Percentiles rank a stretch among this genome's conserved stretches.
phyloP scores from a whole-genome alignment of 2,329 filamentous ascomycete genomes.

The Monosporascus sp. region DNA sequence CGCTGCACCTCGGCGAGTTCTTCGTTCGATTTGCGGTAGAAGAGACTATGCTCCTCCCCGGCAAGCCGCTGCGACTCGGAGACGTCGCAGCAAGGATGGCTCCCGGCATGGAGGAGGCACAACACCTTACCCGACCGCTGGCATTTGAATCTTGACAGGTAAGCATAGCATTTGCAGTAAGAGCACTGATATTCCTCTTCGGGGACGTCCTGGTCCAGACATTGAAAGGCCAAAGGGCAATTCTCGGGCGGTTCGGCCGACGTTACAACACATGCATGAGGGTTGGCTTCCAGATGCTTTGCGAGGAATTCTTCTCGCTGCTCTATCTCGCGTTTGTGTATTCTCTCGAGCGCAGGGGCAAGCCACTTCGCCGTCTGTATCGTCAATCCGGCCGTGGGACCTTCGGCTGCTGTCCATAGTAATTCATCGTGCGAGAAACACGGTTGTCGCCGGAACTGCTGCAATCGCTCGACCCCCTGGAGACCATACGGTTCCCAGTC shows the following conservation, averaged over 20 bases:
- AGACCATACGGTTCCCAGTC: conserved; percentile 96
- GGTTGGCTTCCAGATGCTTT: conserved; percentile 52
- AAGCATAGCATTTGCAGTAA: conserved; percentile 89
- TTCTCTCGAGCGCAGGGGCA: conserved; percentile 75
- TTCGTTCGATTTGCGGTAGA: conserved; percentile 72
- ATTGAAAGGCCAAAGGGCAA: conserved; percentile 57
- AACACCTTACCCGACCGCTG: conserved; percentile 73
- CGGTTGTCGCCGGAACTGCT: conserved; percentile 82
- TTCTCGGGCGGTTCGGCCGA: conserved; percentile 41
- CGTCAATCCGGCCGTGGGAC: conserved; percentile 59
- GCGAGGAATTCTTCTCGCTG: conserved; percentile 64
- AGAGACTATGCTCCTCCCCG: conserved; percentile 66
- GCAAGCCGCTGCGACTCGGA: conserved; percentile 61
- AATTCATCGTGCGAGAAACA: conserved; percentile 98
- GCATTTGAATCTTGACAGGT: conserved; percentile 86
- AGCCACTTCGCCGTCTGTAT: conserved; percentile 97
- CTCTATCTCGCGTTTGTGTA: conserved; percentile 66
- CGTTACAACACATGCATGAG: conserved; percentile 50
- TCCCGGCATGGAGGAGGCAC: conserved; percentile 78
- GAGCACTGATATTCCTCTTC: conserved; percentile 92
- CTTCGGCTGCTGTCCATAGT: conserved; percentile 81
- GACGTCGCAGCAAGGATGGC: conserved; percentile 72
- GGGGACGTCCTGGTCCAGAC: conserved; percentile 69
- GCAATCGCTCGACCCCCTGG: conserved; percentile 77
- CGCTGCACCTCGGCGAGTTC: conserved; percentile 60